These are phyloP conservation scores for Leishmania gerbilli DNA, from an alignment of 208 protist genomes.

Conservation along the genomic window DNA sequence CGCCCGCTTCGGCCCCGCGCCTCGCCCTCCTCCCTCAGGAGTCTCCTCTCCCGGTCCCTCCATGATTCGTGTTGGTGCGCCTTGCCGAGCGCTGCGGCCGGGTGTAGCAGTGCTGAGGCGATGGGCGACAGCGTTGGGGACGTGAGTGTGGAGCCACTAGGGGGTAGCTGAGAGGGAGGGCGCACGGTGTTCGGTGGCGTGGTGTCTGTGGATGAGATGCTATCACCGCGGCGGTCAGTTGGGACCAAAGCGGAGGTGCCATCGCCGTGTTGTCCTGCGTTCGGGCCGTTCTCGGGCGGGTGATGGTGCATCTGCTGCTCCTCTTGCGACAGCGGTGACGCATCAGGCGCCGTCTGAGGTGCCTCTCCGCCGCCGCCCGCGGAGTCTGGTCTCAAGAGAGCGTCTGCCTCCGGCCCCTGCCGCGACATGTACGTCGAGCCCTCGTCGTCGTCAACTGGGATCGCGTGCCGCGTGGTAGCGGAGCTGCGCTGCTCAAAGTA, in stretches of 20 bases:
- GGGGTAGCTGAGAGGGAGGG: not conserved
- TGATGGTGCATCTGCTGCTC: not conserved
- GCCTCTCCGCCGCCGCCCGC: not conserved
- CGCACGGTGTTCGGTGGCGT: not conserved
- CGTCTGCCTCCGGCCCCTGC: not conserved
- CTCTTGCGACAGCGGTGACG: not conserved
- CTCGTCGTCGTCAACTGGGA: slow-evolving; percentile 25
- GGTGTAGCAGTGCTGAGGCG: not conserved
- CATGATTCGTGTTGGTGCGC: not conserved
- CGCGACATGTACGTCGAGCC: slow-evolving; percentile 19
- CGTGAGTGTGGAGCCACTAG: not conserved
- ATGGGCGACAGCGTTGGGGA: not conserved
- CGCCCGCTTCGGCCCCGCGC: slow-evolving; percentile 1
- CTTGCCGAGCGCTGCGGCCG: not conserved
- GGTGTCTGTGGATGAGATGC: not conserved
- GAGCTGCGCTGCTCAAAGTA: slow-evolving; percentile 43
- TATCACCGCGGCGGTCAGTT: not conserved
- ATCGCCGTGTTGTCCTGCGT: not conserved
- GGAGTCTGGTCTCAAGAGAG: not conserved
- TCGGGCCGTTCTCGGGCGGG: not conserved
- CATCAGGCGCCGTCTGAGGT: not conserved
- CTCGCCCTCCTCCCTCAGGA: slow-evolving; percentile 16
- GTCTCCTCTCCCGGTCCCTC: slow-evolving; percentile 1
- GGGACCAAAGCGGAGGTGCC: not conserved
- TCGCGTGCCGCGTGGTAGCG: slow-evolving; percentile 23